Conservation (phyloP, 352 stramenopile genomes). For the Blastocystis hominis region DNA sequence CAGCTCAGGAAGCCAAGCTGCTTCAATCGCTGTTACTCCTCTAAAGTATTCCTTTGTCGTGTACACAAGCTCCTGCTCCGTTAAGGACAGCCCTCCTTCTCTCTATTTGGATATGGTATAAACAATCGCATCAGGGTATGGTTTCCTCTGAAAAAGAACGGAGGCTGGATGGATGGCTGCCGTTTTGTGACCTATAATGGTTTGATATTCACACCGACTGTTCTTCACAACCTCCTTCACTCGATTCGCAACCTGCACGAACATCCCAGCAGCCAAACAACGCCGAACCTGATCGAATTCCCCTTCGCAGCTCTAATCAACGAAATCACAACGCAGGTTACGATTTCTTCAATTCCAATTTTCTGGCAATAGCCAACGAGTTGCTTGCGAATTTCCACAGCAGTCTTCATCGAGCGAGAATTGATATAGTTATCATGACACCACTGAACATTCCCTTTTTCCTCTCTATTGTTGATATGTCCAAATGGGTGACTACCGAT, state of each 20-base stretch:
- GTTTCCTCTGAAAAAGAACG: constrained; percentile 70
- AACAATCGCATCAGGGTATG: constrained; percentile 65
- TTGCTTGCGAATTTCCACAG: constrained; percentile 57
- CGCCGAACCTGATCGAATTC: constrained; percentile 74
- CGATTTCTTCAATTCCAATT: not conserved
- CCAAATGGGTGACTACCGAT: not conserved
- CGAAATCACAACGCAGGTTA: not conserved
- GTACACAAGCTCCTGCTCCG: constrained; percentile 79
- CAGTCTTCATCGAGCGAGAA: constrained; percentile 54
- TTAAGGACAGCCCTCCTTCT: constrained; percentile 69
- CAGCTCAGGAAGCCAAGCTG: too few relatives aligned
- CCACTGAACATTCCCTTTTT: constrained; percentile 43
- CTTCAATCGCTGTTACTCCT: constrained; percentile 74
- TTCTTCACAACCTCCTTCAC: constrained; percentile 68
- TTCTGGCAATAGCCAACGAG: constrained; percentile 55
- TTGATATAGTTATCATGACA: constrained; percentile 60
- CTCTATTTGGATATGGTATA: constrained; percentile 32
- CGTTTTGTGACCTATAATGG: constrained; percentile 75
- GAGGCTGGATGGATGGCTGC: constrained; percentile 75
- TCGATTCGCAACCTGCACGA: constrained; percentile 76
- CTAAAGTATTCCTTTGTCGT: constrained; percentile 81
- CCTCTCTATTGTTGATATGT: constrained; percentile 1
- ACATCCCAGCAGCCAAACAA: constrained; percentile 76
- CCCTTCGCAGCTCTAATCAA: constrained; percentile 60
- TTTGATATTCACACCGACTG: constrained; percentile 67